Percentiles rank a stretch among this genome's conserved stretches.
These are phyloP conservation scores for Penicillium ucsense DNA, from an alignment of 495 filamentous ascomycete species.

Conservation along the genomic window DNA sequence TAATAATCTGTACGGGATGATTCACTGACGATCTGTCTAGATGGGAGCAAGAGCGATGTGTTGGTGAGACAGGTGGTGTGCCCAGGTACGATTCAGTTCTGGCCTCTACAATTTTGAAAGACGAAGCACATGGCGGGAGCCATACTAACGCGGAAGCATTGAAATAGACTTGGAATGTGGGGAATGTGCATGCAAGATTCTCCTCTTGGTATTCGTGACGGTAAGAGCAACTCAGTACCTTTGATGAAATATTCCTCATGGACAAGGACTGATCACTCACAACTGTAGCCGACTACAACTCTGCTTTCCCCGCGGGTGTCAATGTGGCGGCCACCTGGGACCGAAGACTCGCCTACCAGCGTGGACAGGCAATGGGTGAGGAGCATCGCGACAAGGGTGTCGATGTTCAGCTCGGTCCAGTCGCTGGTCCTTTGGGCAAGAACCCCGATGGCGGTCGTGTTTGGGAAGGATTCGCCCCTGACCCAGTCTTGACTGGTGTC, in stretches of 20 bases:
- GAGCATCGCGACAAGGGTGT: constrained; percentile 78
- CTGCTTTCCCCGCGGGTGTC: constrained; percentile 72
- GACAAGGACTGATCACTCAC: constrained; percentile 4
- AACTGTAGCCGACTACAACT: constrained; percentile 56
- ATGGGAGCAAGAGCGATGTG: constrained; percentile 69
- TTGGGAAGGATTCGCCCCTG: constrained; percentile 66
- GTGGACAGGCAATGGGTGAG: constrained; percentile 69
- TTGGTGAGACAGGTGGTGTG: constrained; percentile 54
- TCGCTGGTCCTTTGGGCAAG: constrained; percentile 76
- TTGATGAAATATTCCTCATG: not conserved
- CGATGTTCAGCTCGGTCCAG: constrained; percentile 80
- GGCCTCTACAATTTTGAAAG: not conserved
- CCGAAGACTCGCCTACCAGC: constrained; percentile 56
- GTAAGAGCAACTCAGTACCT: constrained; percentile 22
- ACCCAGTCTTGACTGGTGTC: constrained; percentile 67
- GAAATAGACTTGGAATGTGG: constrained; percentile 65
- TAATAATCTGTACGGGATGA: not conserved
- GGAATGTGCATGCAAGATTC: constrained; percentile 84
- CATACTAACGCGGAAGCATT: not conserved
- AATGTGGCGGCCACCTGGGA: constrained; percentile 79
- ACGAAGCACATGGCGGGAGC: not conserved
- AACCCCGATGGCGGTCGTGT: constrained; percentile 73
- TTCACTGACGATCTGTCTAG: constrained; percentile 22
- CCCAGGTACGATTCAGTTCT: constrained; percentile 19
- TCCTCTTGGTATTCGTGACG: constrained; percentile 70